Evolutionary conservation across 371 early-diverging fungal species (phyloP).

Genomic region (Blyttiomyces sp.): DNA sequence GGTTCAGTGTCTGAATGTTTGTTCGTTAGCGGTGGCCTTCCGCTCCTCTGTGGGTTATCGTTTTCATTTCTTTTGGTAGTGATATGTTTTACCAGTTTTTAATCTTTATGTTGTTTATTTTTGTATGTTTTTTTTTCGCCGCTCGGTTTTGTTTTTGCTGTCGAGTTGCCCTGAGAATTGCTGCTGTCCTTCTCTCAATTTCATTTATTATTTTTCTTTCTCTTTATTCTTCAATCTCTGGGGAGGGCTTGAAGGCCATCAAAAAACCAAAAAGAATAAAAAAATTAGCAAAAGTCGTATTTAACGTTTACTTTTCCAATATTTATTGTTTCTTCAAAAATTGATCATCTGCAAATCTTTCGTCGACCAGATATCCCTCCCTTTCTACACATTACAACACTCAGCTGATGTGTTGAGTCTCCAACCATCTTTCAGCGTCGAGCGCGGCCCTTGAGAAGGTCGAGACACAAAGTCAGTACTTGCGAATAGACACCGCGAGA

Average conservation of each 20-base stretch:
- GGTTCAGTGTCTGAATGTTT: neutral
- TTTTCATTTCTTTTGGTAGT: no score
- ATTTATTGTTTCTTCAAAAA: neutral
- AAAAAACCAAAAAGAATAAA: neutral
- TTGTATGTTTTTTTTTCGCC: neutral
- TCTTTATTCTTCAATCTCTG: neutral
- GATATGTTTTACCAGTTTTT: neutral
- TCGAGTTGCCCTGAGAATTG: no score
- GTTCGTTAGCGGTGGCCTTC: no score
- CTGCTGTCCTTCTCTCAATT: neutral
- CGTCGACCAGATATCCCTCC: neutral
- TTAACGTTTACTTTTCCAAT: neutral
- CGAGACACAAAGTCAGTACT: neutral
- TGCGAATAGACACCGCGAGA: neutral
- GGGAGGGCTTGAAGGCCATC: neutral
- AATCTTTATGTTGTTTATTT: neutral
- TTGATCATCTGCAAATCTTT: no score
- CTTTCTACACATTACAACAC: neutral
- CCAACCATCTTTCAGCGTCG: slow-evolving; percentile 74
- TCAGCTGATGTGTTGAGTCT: slow-evolving; percentile 21
- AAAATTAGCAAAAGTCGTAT: neutral
- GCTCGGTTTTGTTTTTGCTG: no score
- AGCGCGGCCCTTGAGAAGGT: slow-evolving; percentile 74
- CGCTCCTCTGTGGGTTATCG: no score
- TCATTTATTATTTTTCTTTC: neutral